Percentiles rank a stretch among this genome's conserved stretches.
Conservation (phyloP, 495 filamentous ascomycete genomes). For the Neurospora sp. region DNA sequence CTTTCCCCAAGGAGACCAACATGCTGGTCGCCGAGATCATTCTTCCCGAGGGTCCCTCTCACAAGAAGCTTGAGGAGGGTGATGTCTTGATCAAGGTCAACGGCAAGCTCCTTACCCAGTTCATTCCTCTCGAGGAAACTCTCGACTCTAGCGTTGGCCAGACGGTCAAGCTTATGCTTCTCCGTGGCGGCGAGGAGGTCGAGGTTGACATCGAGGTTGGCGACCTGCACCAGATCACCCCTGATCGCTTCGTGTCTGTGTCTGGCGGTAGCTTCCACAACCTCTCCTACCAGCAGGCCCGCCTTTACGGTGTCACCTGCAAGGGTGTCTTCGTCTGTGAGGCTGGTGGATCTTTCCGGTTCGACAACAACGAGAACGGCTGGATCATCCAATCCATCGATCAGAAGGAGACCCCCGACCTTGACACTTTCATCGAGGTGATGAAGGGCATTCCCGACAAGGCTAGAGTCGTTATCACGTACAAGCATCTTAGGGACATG, state of each 20-base stretch:
- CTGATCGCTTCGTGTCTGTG: constrained; percentile 89
- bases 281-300: constrained; percentile 91
- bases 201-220: constrained; percentile 80
- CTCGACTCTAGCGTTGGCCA: constrained; percentile 78
- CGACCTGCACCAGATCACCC: constrained; percentile 88
- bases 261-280: constrained; percentile 90
- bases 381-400: constrained; percentile 89
- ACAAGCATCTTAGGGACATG: constrained; percentile 89
- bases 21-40: constrained; percentile 96
- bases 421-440: constrained; percentile 84
- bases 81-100: constrained; percentile 96
- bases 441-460: constrained; percentile 85
- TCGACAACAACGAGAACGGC: constrained; percentile 81
- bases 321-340: constrained; percentile 94
- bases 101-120: constrained; percentile 86
- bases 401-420: constrained; percentile 75
- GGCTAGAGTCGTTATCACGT: constrained; percentile 82
- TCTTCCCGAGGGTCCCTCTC: constrained; percentile 79
- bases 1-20: constrained; percentile 86
- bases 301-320: constrained; percentile 82
- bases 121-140: constrained; percentile 86
- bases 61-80: constrained; percentile 79
- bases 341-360: constrained; percentile 86
- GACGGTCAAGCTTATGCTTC: constrained; percentile 64
- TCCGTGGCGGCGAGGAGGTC: constrained; percentile 79